phyloP scores from a whole-genome alignment of 2,329 filamentous ascomycete genomes.

The Ophiostoma sp. region DNA sequence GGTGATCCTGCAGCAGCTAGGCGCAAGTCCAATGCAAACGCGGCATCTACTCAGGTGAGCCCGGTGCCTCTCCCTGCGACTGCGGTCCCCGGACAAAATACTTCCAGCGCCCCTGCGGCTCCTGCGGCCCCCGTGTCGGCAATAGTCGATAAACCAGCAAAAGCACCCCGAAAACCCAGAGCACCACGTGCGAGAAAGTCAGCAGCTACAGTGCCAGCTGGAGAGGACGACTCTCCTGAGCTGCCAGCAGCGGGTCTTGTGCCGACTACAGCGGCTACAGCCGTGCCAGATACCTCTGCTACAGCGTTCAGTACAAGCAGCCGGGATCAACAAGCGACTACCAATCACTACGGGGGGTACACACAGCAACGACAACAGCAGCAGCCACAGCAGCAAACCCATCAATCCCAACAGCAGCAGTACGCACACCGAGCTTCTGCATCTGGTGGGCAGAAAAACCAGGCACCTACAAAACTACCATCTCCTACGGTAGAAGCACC shows the following conservation, averaged over 20 bases:
- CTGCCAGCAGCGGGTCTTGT: background rate
- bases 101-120: background rate
- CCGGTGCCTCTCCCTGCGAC: background rate
- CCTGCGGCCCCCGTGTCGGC: background rate
- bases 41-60: background rate
- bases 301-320: background rate
- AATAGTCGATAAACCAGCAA: background rate
- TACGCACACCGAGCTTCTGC: background rate
- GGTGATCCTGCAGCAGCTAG: background rate
- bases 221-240: background rate
- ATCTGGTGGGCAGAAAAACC: background rate
- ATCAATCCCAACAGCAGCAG: background rate
- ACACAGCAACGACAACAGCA: background rate
- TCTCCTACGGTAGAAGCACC: background rate
- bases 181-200: background rate
- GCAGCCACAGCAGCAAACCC: background rate
- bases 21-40: background rate
- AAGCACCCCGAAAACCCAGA: background rate
- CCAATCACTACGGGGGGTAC: background rate
- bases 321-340: background rate
- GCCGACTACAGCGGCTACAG: background rate
- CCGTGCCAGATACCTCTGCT: background rate
- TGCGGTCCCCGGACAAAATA: background rate
- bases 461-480: background rate
- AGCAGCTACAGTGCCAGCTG: background rate